Evolutionary conservation across 495 filamentous ascomycete species (phyloP).

Genomic region (Staphylotrichum longicolle): DNA sequence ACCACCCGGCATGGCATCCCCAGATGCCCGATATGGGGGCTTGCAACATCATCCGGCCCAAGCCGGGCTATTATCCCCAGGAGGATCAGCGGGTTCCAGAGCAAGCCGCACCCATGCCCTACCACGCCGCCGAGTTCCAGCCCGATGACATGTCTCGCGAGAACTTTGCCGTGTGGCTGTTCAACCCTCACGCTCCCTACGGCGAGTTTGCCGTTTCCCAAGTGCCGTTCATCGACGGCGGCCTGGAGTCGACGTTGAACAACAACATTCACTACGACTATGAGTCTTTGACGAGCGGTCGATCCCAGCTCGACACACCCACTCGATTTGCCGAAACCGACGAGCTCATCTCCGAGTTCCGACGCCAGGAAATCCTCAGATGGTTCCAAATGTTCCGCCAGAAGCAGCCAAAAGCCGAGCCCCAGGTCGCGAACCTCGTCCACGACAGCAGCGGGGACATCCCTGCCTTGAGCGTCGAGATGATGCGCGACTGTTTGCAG

Average conservation of each 20-base stretch:
- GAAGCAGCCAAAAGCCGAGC: slow-evolving; percentile 67
- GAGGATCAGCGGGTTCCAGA: slow-evolving; percentile 36
- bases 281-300: slow-evolving; percentile 54
- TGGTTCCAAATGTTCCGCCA: slow-evolving; percentile 76
- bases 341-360: slow-evolving; percentile 78
- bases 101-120: slow-evolving; percentile 38
- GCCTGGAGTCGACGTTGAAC: slow-evolving; percentile 50
- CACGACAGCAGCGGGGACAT: slow-evolving; percentile 63
- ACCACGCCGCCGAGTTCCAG: slow-evolving; percentile 34
- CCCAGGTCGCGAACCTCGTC: slow-evolving; percentile 68
- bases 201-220: slow-evolving; percentile 41
- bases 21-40: slow-evolving; percentile 39
- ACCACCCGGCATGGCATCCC: slow-evolving; percentile 33
- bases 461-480: slow-evolving; percentile 76
- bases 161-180: slow-evolving; percentile 52
- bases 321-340: slow-evolving; percentile 67
- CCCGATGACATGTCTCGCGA: slow-evolving; percentile 41
- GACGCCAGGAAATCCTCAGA: slow-evolving; percentile 72
- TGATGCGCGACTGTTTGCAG: slow-evolving; percentile 89
- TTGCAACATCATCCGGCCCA: slow-evolving; percentile 45
- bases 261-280: slow-evolving; percentile 54
- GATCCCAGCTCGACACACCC: slow-evolving; percentile 75
- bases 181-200: slow-evolving; percentile 44
- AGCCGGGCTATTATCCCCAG: slow-evolving; percentile 43
- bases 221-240: slow-evolving; percentile 50